Evolutionary conservation across 805 yeast species (phyloP), one percentile per base, ranked within the genome.

Genomic region (Metschnikowia proteae): DNA sequence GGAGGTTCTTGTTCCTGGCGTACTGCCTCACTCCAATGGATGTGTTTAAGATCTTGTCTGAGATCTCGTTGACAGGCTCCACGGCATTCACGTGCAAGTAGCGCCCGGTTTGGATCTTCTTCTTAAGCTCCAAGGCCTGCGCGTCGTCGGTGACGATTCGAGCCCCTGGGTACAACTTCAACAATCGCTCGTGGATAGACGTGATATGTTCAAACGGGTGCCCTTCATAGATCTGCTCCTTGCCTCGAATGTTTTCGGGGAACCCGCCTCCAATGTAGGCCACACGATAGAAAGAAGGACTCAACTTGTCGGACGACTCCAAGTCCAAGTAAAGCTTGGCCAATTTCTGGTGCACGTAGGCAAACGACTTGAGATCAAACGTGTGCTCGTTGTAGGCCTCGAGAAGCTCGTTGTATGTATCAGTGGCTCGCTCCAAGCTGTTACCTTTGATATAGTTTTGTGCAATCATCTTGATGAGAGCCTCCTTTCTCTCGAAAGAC

Each of bases 161-260:
- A 1, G 96, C 88, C 44, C 96, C 96, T 28, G 94, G 95, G 64
- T 88, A 86, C 41, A 86, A 66, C 59, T 82, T 79, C 57, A 84
- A 75, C 51, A 90, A 69, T 56, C 96, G 74, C 58, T 84, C 87
- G 58, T 86, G 89, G 63, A 89, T 86, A 3, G 92, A 83, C 2
- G 90, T 82, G 50, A 89, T 83, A 64, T 87, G 94, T 63, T 89
- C 97, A 68, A 86, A 89, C 29, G 96, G 89, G 46, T 81, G 73
- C 5, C 96, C 96, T 67, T 89, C 96, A 61, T 84, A 87, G 45
- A 89, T 85, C 62, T 84, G 89, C 51, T 82, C 83, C 60, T 84
- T 81, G 41, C 87, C 86, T 59, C 96, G 74, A 42, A 86, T 76
- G 33, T 90, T 79, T 30, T 71, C 73, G 6, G 96, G 96, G 75